Evolutionary conservation across 2,329 filamentous ascomycete genomes (phyloP).

Genomic region (Sporothrix pseudoabietina): DNA sequence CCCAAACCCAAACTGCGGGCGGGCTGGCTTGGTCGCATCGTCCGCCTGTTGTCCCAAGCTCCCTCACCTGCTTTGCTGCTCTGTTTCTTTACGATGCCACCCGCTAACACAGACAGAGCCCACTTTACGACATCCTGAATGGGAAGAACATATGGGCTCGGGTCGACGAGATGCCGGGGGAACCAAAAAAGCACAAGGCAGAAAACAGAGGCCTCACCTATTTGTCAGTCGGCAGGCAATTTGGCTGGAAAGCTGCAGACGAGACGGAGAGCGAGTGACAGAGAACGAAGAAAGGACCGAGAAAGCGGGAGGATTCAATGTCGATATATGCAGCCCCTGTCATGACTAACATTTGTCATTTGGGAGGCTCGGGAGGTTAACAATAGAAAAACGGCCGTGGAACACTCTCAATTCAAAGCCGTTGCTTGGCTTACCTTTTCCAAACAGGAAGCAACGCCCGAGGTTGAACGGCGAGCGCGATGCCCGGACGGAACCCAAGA

Average conservation of each 20-base stretch:
- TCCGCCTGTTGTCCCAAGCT: conserved; percentile 17
- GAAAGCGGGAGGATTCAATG: background rate
- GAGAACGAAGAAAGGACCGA: background rate
- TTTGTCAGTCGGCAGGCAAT: conserved; percentile 7
- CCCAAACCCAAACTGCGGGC: background rate
- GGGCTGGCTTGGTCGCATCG: background rate
- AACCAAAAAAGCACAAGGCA: background rate
- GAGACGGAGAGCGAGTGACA: background rate
- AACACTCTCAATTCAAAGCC: background rate
- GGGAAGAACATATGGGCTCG: background rate
- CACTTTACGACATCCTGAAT: conserved; percentile 18
- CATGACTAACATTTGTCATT: conserved; percentile 27
- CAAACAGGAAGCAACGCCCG: conserved; percentile 1
- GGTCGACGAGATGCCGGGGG: background rate
- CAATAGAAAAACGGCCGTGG: conserved; percentile 15
- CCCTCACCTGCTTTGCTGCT: background rate
- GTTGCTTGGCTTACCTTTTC: background rate
- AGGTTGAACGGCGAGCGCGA: conserved; percentile 13
- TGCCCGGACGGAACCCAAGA: background rate
- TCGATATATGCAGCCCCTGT: conserved; percentile 5
- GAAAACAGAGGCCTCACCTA: background rate
- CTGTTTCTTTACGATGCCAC: background rate
- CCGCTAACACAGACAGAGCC: background rate
- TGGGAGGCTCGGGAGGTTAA: background rate
- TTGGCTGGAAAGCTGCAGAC: background rate